Evolutionary conservation across 306 rosid species (phyloP).

Genomic region (Prunus padus): DNA sequence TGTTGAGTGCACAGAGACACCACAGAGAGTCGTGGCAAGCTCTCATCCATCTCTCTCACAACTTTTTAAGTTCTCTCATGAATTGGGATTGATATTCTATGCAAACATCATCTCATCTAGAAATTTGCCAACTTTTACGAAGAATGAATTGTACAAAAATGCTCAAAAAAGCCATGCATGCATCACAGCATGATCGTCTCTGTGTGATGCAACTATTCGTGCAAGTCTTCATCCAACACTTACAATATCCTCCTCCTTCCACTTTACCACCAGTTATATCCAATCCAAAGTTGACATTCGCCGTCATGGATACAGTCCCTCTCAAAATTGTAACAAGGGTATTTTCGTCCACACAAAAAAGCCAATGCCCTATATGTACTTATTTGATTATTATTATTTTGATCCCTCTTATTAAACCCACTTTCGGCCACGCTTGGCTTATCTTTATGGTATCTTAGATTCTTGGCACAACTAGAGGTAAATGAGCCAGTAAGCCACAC

Average conservation of each 20-base stretch:
- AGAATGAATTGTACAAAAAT: background rate
- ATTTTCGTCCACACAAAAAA: constrained; percentile 34
- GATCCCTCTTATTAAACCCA: constrained; percentile 22
- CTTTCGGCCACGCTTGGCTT: constrained; percentile 47
- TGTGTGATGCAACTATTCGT: constrained; percentile 38
- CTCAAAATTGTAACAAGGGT: constrained; percentile 10
- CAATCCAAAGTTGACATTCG: constrained; percentile 66
- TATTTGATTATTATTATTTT: background rate
- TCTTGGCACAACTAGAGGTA: constrained; percentile 37
- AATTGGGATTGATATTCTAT: constrained; percentile 2
- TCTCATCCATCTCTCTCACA: background rate
- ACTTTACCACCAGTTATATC: constrained; percentile 28
- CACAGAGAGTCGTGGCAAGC: background rate
- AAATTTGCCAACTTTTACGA: background rate
- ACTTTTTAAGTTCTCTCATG: background rate
- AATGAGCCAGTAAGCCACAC: constrained; percentile 32
- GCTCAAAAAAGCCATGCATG: constrained; percentile 4
- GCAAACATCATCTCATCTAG: background rate
- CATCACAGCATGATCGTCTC: constrained; percentile 7
- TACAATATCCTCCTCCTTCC: background rate
- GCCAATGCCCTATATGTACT: constrained; percentile 13
- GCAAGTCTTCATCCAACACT: constrained; percentile 22
- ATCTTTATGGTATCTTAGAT: constrained; percentile 42
- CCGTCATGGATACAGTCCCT: background rate
- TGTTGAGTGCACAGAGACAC: too few relatives aligned